A percentile compares a stretch with the other conserved stretches of the same genome.
Conservation (phyloP, 441 rosid species). For the Gossypium schwendimanii region DNA sequence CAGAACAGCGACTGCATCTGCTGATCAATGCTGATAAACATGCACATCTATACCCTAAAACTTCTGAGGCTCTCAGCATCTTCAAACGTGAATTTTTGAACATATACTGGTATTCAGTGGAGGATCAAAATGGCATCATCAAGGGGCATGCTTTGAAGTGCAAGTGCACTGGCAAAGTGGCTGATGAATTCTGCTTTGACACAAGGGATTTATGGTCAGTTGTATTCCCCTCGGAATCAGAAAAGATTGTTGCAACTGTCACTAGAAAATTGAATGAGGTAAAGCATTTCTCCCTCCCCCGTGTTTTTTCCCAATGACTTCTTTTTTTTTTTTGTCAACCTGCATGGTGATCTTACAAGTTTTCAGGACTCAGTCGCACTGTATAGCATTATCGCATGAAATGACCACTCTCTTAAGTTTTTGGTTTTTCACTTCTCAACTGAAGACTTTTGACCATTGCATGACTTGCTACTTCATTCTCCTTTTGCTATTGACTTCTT, state of each 20-base stretch:
- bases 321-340: neutral
- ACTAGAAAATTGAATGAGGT: constrained; percentile 83
- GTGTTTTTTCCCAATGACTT: neutral
- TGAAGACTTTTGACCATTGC: neutral
- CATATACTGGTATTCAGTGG: constrained; percentile 86
- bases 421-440: constrained; percentile 1
- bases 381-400: neutral
- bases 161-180: constrained; percentile 43
- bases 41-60: constrained; percentile 82
- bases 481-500: neutral
- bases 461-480: neutral
- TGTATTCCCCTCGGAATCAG: constrained; percentile 81
- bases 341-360: neutral
- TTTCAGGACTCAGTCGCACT: neutral
- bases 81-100: constrained; percentile 66
- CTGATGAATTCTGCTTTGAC: constrained; percentile 75
- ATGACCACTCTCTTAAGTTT: neutral
- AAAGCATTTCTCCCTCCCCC: neutral
- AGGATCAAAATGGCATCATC: constrained; percentile 56
- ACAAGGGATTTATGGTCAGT: constrained; percentile 79
- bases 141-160: constrained; percentile 72
- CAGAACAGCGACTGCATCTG: constrained; percentile 85
- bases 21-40: constrained; percentile 54
- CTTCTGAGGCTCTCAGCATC: constrained; percentile 59
- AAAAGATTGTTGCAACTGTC: constrained; percentile 70